Evolutionary conservation across 371 early-diverging fungal species (phyloP).

Genomic region (Nematocida sp.): DNA sequence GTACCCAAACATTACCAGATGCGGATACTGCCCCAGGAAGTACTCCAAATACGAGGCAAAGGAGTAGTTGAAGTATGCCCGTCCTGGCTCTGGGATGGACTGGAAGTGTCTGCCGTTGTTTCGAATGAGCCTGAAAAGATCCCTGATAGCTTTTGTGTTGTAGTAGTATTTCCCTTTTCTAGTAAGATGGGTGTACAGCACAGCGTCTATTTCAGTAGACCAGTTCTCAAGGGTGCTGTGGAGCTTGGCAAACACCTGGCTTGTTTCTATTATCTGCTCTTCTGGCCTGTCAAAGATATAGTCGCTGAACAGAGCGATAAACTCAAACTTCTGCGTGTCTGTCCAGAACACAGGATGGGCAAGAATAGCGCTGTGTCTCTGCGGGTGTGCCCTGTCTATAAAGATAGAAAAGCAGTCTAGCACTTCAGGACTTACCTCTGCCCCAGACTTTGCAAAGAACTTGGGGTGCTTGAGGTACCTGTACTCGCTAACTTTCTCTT

Average conservation of each 20-base stretch:
- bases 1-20: constrained; percentile 19
- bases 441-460: background rate
- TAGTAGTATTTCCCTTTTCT: constrained; percentile 49
- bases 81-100: constrained; percentile 23
- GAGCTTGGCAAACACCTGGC: background rate
- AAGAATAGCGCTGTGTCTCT: too few relatives aligned
- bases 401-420: constrained; percentile 46
- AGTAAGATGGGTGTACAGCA: constrained; percentile 11
- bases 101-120: constrained; percentile 62
- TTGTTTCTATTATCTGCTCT: constrained; percentile 27
- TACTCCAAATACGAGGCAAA: background rate
- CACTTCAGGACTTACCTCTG: background rate
- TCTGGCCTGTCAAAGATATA: constrained; percentile 44
- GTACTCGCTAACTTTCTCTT: background rate
- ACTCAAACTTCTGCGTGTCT: constrained; percentile 42
- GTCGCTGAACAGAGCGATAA: constrained; percentile 56
- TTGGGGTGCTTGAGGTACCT: background rate
- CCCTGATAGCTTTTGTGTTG: constrained; percentile 40
- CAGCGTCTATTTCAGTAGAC: constrained; percentile 31
- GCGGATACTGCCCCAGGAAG: constrained; percentile 11
- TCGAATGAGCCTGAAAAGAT: constrained; percentile 53
- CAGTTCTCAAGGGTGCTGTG: constrained; percentile 45
- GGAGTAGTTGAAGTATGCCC: background rate
- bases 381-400: background rate
- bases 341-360: constrained; percentile 59